A percentile compares a stretch with the other conserved stretches of the same genome.
Evolutionary conservation across 108 stramenopile genomes (phyloP).

Genomic region (Discostella stelligeroides): DNA sequence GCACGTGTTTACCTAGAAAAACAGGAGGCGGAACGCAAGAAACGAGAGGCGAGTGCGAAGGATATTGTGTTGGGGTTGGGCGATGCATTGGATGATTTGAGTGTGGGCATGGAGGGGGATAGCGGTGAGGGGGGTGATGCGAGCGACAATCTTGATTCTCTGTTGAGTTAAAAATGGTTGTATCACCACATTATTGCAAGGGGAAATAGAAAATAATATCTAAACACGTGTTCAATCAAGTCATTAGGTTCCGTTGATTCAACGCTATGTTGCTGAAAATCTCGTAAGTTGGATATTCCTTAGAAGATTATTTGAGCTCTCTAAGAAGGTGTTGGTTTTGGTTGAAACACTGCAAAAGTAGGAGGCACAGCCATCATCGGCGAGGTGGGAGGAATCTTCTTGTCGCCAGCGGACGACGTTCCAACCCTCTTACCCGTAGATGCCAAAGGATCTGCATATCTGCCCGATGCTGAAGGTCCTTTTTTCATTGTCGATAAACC

Average conservation of each 20-base stretch:
- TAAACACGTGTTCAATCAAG: not conserved
- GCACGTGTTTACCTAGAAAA: conserved; percentile 86
- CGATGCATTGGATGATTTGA: conserved; percentile 88
- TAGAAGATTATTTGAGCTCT: no score
- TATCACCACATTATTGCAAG: not conserved
- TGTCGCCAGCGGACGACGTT: not conserved
- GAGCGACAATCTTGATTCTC: conserved; percentile 82
- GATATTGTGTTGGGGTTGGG: conserved; percentile 93
- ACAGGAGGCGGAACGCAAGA: conserved; percentile 94
- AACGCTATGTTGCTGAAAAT: no score
- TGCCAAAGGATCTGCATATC: conserved; percentile 50
- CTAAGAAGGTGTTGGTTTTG: conserved; percentile 31
- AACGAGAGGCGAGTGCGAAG: conserved; percentile 90
- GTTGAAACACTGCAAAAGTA: conserved; percentile 52
- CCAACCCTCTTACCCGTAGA: conserved; percentile 41
- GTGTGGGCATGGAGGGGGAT: conserved; percentile 53
- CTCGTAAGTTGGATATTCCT: no score
- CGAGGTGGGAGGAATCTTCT: conserved; percentile 14
- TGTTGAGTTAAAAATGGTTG: conserved; percentile 53
- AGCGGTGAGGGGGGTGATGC: conserved; percentile 58
- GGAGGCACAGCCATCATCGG: conserved; percentile 30
- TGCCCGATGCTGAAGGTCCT: conserved; percentile 17
- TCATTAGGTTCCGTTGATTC: not conserved
- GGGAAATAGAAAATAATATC: not conserved
- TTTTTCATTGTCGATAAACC: conserved; percentile 28